Conservation (phyloP, 208 protist genomes). For the Leishmania aethiopica region DNA sequence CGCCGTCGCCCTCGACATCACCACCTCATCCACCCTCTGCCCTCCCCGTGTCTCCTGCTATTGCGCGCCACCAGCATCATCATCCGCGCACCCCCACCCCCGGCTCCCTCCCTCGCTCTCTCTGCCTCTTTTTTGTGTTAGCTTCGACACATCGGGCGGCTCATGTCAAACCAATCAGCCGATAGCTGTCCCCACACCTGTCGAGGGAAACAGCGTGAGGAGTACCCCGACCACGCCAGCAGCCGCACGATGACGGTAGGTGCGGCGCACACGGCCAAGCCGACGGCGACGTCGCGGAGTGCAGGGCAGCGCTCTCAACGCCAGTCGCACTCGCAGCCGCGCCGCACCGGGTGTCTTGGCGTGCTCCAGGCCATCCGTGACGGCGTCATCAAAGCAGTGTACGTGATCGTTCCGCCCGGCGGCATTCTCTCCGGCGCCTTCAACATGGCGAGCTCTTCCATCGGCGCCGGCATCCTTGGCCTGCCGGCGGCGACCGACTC, state of each 20-base stretch:
- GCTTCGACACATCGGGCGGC: background rate
- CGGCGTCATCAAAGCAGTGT: background rate
- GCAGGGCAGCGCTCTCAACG: constrained; percentile 3
- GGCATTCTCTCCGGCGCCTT: constrained; percentile 41
- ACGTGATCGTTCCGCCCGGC: constrained; percentile 34
- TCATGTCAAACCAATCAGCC: background rate
- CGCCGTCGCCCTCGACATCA: background rate
- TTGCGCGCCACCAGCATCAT: background rate
- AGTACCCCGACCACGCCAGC: background rate
- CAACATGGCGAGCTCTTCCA: constrained; percentile 40
- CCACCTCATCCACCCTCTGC: background rate
- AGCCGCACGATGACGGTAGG: background rate
- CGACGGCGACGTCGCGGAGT: background rate
- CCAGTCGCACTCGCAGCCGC: background rate
- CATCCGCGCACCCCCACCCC: background rate
- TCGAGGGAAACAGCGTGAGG: background rate
- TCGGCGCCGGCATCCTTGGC: constrained; percentile 47
- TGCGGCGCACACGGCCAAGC: background rate
- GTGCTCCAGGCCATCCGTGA: background rate
- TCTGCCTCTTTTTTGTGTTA: background rate
- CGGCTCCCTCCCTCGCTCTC: background rate
- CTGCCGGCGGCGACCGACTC: constrained; percentile 45
- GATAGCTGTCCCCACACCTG: background rate
- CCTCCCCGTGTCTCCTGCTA: background rate
- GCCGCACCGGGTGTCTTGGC: background rate